Evolutionary conservation across 1,284 basidiomycete species (phyloP), one percentile per base, ranked within the genome.

Genomic region (Meira miltonrushii): DNA sequence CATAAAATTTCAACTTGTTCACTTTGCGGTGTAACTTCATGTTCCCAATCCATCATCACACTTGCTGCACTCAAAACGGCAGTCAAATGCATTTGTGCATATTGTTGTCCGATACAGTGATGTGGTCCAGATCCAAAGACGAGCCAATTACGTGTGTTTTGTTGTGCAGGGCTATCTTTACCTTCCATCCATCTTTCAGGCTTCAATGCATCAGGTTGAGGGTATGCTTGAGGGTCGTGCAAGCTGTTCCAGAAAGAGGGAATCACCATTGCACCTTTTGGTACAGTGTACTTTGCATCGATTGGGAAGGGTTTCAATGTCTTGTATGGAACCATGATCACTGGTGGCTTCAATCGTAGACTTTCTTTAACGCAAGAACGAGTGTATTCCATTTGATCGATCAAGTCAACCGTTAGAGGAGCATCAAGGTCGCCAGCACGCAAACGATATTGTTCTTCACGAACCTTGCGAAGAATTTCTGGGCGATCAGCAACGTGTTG

Each of bases 151-250:
- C 90, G 88, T 49, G 92, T 90, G 79, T 89, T 90, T 69, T 83
- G 80, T 79, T 92, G 90, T 38, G 92, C 92, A 6, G 78, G 78
- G 49, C 83, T 81, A 72, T 86, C 85, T n/a, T 86, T 80, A 56
- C 88, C 85, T 71, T 92, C 88, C 54, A 98, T 82, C 92, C 93
- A 98, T 66, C 94, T 88, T 79, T 96, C 93, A 8, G 94, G 94
- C 33, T 82, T 70, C 79, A 97, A 87, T 61, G 81, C 79, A 41
- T 93, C 89, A 2, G 94, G 92, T 57, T 92, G 84, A 39, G 91
- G 89, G 82, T 89, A 98, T 57, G 92, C 86, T 48, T 83, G 82
- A 17, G 88, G 85, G 79, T 98, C 94, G 79, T 97, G 93, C 49
- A 96, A 82, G 10, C 92, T 91, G 69, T 80, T 80, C 79, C 89